These are phyloP conservation scores for Pouteria glomerata DNA, from an alignment of 148 eudicot species.

Conservation along the genomic window DNA sequence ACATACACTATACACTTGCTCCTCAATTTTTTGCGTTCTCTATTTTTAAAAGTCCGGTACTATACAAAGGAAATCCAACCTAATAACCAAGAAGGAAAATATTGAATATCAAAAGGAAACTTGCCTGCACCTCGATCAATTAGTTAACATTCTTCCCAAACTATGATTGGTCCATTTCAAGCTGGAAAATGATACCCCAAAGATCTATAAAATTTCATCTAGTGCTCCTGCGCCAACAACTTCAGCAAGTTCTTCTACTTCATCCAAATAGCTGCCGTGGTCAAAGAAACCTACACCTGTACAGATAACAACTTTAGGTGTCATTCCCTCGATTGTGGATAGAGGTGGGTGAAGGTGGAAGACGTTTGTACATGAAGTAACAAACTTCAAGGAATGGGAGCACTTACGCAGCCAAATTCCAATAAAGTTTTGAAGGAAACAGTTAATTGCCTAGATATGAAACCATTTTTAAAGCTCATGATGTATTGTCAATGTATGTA, in stretches of 20 bases:
- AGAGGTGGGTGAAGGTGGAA: neutral
- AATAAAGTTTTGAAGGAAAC: neutral
- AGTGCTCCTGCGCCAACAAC: constrained; percentile 18
- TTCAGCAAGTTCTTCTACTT: constrained; percentile 44
- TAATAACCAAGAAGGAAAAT: neutral
- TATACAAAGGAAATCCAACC: neutral
- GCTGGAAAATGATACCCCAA: neutral
- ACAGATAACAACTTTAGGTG: neutral
- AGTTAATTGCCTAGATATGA: neutral
- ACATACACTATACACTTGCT: too few relatives aligned
- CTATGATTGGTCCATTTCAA: neutral
- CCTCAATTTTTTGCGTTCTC: too few relatives aligned
- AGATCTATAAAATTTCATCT: neutral
- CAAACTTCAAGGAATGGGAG: neutral
- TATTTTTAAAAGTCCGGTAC: neutral
- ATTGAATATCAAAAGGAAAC: neutral
- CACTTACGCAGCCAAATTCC: neutral
- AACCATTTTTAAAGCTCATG: neutral
- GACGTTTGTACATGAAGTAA: neutral
- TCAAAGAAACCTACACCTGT: constrained; percentile 32
- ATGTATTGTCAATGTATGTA: neutral
- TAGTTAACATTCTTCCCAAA: neutral
- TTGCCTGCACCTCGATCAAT: neutral
- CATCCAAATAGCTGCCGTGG: constrained; percentile 52
- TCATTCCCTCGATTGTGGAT: neutral